Conservation (phyloP, 208 protist species). For the Strigomonas culicis region DNA sequence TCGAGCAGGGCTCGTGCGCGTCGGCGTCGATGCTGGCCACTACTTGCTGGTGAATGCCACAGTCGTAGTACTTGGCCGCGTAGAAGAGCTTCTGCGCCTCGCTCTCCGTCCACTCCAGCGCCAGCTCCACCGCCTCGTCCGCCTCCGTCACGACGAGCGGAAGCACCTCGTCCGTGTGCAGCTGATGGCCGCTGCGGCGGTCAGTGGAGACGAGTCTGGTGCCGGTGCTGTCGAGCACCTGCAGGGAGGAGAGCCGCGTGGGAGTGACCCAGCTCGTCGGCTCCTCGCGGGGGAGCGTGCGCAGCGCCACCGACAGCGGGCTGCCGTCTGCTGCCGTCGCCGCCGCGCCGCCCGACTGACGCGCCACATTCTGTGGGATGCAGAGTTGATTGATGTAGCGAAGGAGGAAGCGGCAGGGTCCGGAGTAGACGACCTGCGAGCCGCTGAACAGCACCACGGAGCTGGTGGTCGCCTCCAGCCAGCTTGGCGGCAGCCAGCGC, state of each 20-base stretch:
- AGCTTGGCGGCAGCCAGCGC: too few relatives aligned
- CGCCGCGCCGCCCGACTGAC: too few relatives aligned
- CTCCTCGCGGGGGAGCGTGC: too few relatives aligned
- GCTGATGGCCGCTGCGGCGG: not conserved
- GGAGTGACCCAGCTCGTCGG: not conserved
- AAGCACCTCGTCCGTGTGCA: not conserved
- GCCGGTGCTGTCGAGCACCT: not conserved
- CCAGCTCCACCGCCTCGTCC: constrained; percentile 41
- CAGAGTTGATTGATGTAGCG: constrained; percentile 48
- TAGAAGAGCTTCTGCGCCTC: constrained; percentile 48
- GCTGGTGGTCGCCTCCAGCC: too few relatives aligned
- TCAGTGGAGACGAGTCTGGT: too few relatives aligned
- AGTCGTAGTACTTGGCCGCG: constrained; percentile 58
- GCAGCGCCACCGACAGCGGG: not conserved
- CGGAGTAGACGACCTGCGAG: constrained; percentile 50
- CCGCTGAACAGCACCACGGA: too few relatives aligned
- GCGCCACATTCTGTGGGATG: constrained; percentile 18
- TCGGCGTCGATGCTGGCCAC: not conserved
- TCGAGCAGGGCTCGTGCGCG: not conserved
- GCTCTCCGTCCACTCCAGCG: constrained; percentile 51
- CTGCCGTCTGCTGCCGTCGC: not conserved
- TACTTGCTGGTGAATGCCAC: constrained; percentile 20
- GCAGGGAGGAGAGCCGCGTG: not conserved
- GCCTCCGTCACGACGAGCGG: constrained; percentile 21
- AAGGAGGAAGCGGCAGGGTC: constrained; percentile 18